These are phyloP conservation scores for Trichoderma parareesei DNA, from an alignment of 495 filamentous ascomycete genomes.

Conservation along the genomic window DNA sequence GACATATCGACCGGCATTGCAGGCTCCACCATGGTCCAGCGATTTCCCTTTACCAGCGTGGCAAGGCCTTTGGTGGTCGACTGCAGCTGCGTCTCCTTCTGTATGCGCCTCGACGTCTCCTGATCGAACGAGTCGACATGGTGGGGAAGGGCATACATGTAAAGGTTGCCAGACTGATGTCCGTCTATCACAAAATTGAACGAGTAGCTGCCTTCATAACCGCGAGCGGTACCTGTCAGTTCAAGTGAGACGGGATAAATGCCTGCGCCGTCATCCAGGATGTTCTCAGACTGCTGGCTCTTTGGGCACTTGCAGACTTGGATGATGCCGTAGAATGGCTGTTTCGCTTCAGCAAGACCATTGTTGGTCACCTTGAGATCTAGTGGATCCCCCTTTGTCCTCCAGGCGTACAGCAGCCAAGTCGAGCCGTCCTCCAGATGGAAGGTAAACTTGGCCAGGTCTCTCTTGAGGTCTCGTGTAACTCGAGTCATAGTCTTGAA, in stretches of 20 bases:
- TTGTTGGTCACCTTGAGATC: slow-evolving; percentile 41
- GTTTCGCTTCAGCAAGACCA: slow-evolving; percentile 31
- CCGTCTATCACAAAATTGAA: slow-evolving; percentile 65
- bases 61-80: slow-evolving; percentile 84
- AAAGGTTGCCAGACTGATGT: slow-evolving; percentile 41
- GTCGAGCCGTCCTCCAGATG: slow-evolving; percentile 59
- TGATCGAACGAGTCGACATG: slow-evolving; percentile 67
- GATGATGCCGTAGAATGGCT: slow-evolving; percentile 56
- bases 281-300: slow-evolving; percentile 43
- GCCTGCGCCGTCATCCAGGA: slow-evolving; percentile 70
- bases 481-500: slow-evolving; percentile 60
- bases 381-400: slow-evolving; percentile 35
- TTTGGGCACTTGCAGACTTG: slow-evolving; percentile 69
- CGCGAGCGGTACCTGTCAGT: slow-evolving; percentile 54
- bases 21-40: slow-evolving; percentile 70
- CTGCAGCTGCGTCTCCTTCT: slow-evolving; percentile 49
- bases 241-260: slow-evolving; percentile 57
- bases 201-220: slow-evolving; percentile 57
- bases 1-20: slow-evolving; percentile 66
- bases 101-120: slow-evolving; percentile 32
- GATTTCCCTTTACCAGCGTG: slow-evolving; percentile 62
- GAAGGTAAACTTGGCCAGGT: slow-evolving; percentile 72
- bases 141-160: slow-evolving; percentile 90
- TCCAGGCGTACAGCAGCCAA: slow-evolving; percentile 77
- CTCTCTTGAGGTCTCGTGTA: slow-evolving; percentile 44